phyloP scores from a whole-genome alignment of 768 basidiomycete genomes.

The Dioszegia hungarica region DNA sequence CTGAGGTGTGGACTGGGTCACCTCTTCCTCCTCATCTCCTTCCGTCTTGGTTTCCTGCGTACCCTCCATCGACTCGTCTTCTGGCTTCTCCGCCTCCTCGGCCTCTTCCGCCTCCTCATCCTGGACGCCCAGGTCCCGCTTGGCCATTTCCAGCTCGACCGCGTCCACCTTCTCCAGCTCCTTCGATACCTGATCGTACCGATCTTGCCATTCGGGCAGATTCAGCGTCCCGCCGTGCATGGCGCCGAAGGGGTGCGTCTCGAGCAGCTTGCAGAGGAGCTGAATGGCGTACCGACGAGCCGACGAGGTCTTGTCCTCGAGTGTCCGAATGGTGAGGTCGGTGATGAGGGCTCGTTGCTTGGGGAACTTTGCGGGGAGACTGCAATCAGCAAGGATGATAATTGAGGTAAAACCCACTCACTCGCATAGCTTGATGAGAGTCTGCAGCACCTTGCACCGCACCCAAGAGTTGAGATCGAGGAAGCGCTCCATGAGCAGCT shows the following conservation, averaged over 20 bases:
- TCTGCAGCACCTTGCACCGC: conserved; percentile 75
- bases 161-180: conserved; percentile 70
- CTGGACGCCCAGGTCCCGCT: conserved; percentile 34
- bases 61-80: conserved; percentile 13
- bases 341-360: conserved; percentile 76
- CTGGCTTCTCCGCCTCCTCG: conserved; percentile 42
- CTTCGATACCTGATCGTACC: conserved; percentile 60
- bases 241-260: conserved; percentile 82
- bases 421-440: conserved; percentile 72
- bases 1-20: conserved; percentile 25
- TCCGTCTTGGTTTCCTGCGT: conserved; percentile 2
- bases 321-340: conserved; percentile 65
- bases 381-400: conserved; percentile 17
- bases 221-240: conserved; percentile 78
- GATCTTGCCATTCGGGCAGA: conserved; percentile 65
- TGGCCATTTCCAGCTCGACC: conserved; percentile 52
- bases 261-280: conserved; percentile 66
- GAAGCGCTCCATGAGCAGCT: conserved; percentile 77
- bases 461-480: conserved; percentile 87
- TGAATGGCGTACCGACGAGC: conserved; percentile 81
- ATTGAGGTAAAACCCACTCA: conserved; percentile 34
- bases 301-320: conserved; percentile 83
- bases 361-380: conserved; percentile 70
- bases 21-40: conserved; percentile 45
- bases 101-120: conserved; percentile 47